Evolutionary conservation across 306 rosid genomes (phyloP), one percentile per base, ranked within the genome.

Genomic region (Herpetospermum pedunculosum): DNA sequence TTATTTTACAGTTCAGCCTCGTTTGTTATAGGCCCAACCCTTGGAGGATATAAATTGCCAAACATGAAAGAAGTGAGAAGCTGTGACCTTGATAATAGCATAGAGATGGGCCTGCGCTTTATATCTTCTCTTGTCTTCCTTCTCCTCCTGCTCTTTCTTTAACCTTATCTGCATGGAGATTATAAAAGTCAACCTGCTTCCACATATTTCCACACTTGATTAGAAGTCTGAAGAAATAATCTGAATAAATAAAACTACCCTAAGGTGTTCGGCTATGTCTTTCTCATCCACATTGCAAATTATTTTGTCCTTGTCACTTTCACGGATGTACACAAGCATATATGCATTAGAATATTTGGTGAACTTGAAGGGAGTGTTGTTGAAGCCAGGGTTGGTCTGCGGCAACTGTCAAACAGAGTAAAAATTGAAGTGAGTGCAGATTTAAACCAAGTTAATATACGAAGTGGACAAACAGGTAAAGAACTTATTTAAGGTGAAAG

Each of bases 271-370:
- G 2, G 98, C 96, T 71, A 90, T 88, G 88, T 90, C 96, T 78
- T 84, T 84, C 84, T 93, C 97, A 70, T 88, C 97, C 76, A 92
- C 97, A 34, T 90, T 80, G 80, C 96, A 92, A 62, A 92, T 90
- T 73, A 92, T 88, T 74, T 87, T 92, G 57, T 92, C 98, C 79
- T 83, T 92, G 84, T 90, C 98, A 79, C 88, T 85, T 71, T 90
- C 97, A 34, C 98, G 91, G 58, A 93, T 87, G 78, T 93, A 93
- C 37, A 93, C 97, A 83, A 93, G 98, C 97, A 93, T 93, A 77
- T 93, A 93, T 1, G 97, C 98, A 77, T 93, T 93, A 7, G 98
- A 93, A 83, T 85, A 82, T 78, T 91, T 90, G 25, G 98, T 90
- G 80, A 90, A 93, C 80, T 93, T 93, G 75, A 90, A 87, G 67